Evolutionary conservation across 805 yeast genomes (phyloP).

Genomic region (Monosporozyma unispora): DNA sequence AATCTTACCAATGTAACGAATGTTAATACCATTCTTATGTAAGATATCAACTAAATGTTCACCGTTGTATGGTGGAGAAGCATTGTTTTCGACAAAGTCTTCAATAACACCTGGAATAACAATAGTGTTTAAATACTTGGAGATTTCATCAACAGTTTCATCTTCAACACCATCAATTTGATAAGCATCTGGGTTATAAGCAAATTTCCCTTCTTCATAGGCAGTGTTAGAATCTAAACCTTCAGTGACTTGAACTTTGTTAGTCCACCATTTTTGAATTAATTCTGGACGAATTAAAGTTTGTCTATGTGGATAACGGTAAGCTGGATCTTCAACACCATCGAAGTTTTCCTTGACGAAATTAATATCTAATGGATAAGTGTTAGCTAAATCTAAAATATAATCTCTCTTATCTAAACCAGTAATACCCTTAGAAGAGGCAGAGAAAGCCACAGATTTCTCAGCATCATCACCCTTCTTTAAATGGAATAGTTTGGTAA

Average conservation of each 20-base stretch:
- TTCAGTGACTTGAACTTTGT: conserved; percentile 42
- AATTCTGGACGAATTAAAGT: conserved; percentile 79
- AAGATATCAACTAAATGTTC: conserved; percentile 54
- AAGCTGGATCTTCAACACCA: conserved; percentile 29
- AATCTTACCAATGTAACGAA: conserved; percentile 70
- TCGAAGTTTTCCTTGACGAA: conserved; percentile 55
- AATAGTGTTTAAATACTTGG: conserved; percentile 48
- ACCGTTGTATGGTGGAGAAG: conserved; percentile 71
- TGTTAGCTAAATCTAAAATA: conserved; percentile 71
- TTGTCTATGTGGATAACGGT: conserved; percentile 76
- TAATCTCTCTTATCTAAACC: conserved; percentile 84
- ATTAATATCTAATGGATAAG: conserved; percentile 76
- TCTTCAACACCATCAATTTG: conserved; percentile 38
- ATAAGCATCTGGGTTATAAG: conserved; percentile 76
- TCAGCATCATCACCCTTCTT: conserved; percentile 33
- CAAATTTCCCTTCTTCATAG: conserved; percentile 36
- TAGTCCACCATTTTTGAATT: conserved; percentile 80
- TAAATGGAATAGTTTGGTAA: conserved; percentile 71
- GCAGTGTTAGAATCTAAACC: conserved; percentile 28
- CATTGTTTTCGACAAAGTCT: conserved; percentile 37
- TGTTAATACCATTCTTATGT: conserved; percentile 78
- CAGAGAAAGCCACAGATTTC: conserved; percentile 52
- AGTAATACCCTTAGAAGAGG: conserved; percentile 73
- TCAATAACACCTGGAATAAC: conserved; percentile 54
- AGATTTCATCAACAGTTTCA: conserved; percentile 51